Evolutionary conservation across 2,329 filamentous ascomycete genomes (phyloP).

Genomic region (Clonostachys chloroleuca): DNA sequence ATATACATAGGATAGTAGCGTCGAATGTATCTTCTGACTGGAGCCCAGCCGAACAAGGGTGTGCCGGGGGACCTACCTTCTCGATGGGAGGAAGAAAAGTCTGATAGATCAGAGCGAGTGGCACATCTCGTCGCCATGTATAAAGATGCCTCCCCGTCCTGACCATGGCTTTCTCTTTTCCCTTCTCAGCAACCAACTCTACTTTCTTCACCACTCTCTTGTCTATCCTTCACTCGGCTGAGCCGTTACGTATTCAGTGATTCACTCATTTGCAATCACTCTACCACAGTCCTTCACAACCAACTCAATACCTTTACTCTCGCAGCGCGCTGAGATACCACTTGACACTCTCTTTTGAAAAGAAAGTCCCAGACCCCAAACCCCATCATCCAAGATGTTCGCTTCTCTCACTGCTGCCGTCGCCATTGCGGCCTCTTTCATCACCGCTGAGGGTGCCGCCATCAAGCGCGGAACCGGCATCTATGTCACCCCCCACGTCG

Average conservation of each 20-base stretch:
- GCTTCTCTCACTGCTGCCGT: constrained; percentile 11
- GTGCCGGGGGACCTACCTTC: no score
- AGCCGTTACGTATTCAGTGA: neutral
- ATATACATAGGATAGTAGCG: no score
- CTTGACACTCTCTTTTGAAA: neutral
- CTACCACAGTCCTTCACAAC: no score
- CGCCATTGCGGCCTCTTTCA: constrained; percentile 12
- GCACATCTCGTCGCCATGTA: no score
- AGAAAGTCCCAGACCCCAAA: neutral
- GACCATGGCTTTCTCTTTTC: no score
- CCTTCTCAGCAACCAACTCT: no score
- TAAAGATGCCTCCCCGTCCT: no score
- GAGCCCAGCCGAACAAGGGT: no score
- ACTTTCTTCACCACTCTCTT: neutral
- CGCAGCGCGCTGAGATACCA: neutral
- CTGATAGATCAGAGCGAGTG: no score
- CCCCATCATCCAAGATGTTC: constrained; percentile 11
- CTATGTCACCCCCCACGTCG: constrained; percentile 47
- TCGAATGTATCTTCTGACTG: no score
- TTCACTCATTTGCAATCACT: neutral
- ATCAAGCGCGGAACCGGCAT: constrained; percentile 4
- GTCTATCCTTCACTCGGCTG: neutral
- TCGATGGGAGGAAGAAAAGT: no score
- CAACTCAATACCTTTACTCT: no score
- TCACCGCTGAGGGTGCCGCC: constrained; percentile 11